phyloP scores from a whole-genome alignment of 768 basidiomycete species.

The Leccinum fibrillosum region DNA sequence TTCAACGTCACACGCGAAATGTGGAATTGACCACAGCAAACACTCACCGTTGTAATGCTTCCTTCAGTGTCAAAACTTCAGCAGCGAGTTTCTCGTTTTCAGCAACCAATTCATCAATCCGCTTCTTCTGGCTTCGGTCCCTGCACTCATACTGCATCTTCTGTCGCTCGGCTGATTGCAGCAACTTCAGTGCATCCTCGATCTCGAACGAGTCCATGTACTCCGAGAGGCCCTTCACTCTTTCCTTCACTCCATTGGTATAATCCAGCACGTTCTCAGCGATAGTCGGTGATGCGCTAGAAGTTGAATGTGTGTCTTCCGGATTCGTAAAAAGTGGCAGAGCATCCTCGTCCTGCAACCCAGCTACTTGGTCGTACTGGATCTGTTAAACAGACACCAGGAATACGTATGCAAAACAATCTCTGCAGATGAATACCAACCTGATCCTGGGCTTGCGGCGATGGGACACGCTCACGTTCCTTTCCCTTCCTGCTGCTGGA shows the following conservation, averaged over 20 bases:
- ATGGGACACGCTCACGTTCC: slow-evolving; percentile 16
- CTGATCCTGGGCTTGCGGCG: slow-evolving; percentile 1
- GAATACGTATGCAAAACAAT: background rate
- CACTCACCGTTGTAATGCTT: slow-evolving; percentile 16
- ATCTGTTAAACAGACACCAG: background rate
- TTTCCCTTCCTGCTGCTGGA: slow-evolving; percentile 25
- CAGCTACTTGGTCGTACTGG: background rate
- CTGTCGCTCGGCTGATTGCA: slow-evolving; percentile 23
- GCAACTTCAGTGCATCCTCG: slow-evolving; percentile 7
- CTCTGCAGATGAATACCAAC: slow-evolving; percentile 11
- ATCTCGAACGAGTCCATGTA: slow-evolving; percentile 30
- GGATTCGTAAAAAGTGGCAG: slow-evolving; percentile 19
- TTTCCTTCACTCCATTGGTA: slow-evolving; percentile 16
- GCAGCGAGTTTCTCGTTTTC: slow-evolving; percentile 16
- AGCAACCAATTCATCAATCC: slow-evolving; percentile 17
- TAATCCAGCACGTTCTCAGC: slow-evolving; percentile 28
- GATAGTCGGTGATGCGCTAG: slow-evolving; percentile 21
- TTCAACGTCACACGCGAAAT: too few relatives aligned
- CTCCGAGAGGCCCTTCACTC: slow-evolving; percentile 23
- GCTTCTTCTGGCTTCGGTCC: slow-evolving; percentile 21
- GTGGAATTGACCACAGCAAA: background rate
- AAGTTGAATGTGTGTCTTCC: slow-evolving; percentile 9
- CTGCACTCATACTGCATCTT: slow-evolving; percentile 21
- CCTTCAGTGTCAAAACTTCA: slow-evolving; percentile 17
- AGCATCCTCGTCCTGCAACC: slow-evolving; percentile 7